These are phyloP conservation scores for Carallia pectinifolia DNA, from an alignment of 345 rosid genomes.

Conservation along the genomic window DNA sequence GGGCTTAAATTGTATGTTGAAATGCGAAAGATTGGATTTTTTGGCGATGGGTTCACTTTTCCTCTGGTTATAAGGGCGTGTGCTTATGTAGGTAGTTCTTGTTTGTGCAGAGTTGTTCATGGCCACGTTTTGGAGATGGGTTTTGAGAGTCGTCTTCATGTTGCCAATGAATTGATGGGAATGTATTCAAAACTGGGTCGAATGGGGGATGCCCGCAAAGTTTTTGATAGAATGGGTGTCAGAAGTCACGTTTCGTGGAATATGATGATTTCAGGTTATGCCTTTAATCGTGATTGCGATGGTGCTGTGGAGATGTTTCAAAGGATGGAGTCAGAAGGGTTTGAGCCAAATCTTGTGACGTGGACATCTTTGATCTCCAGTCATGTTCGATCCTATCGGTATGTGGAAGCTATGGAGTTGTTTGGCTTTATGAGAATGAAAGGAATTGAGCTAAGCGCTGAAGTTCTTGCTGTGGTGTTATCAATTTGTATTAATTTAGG, in stretches of 20 bases:
- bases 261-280: conserved; percentile 54
- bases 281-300: conserved; percentile 42
- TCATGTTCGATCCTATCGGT: conserved; percentile 49
- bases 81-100: conserved; percentile 28
- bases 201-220: conserved; percentile 39
- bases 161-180: conserved; percentile 57
- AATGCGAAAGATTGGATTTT: conserved; percentile 50
- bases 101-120: conserved; percentile 43
- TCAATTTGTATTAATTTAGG: conserved; percentile 50
- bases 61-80: conserved; percentile 58
- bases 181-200: conserved; percentile 49
- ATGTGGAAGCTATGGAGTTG: conserved; percentile 38
- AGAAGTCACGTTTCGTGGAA: conserved; percentile 69
- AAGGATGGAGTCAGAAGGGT: conserved; percentile 58
- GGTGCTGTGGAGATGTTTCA: conserved; percentile 46
- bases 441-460: conserved; percentile 35
- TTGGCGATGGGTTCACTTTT: conserved; percentile 56
- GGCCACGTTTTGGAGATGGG: conserved; percentile 50
- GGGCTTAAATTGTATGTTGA: conserved; percentile 41
- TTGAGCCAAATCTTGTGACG: conserved; percentile 61
- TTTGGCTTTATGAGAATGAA: conserved; percentile 52
- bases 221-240: conserved; percentile 58
- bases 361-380: conserved; percentile 71
- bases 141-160: conserved; percentile 40
- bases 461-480: conserved; percentile 57